Percentiles rank a stretch among this genome's conserved stretches.
phyloP scores from a whole-genome alignment of 108 stramenopile genomes.

The Aurantiochytrium sp. region DNA sequence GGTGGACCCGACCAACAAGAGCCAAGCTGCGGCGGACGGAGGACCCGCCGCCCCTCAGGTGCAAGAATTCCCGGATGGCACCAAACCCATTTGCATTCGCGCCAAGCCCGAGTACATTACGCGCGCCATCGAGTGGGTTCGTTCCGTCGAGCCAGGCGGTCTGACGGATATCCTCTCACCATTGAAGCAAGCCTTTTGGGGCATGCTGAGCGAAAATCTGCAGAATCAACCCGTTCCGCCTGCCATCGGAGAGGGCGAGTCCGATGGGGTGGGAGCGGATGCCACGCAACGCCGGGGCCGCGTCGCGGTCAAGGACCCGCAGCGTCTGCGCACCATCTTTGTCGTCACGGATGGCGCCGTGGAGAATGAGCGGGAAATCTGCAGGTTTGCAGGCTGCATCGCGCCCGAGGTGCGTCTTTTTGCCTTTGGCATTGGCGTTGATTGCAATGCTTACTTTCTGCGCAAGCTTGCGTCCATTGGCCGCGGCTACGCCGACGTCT shows the following conservation, averaged over 20 bases:
- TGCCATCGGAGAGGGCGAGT: not conserved
- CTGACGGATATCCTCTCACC: slow-evolving; percentile 10
- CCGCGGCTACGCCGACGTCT: not conserved
- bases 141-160: not conserved
- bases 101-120: not conserved
- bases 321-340: not conserved
- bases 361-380: slow-evolving; percentile 8
- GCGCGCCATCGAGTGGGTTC: not conserved
- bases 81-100: not conserved
- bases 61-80: not conserved
- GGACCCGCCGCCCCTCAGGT: not conserved
- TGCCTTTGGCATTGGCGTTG: slow-evolving; percentile 1
- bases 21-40: not conserved
- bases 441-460: slow-evolving; percentile 12
- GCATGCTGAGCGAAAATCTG: not conserved
- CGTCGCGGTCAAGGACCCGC: not conserved
- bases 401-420: not conserved
- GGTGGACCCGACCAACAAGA: not conserved
- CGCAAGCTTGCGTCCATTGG: slow-evolving; percentile 11
- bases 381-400: not conserved
- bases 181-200: slow-evolving; percentile 2
- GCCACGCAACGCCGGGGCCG: not conserved
- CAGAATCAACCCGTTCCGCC: not conserved
- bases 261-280: not conserved
- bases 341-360: slow-evolving; percentile 1